These are phyloP conservation scores for Reticulascus tulasneorum DNA, from an alignment of 2,329 filamentous ascomycete genomes.

Conservation along the genomic window DNA sequence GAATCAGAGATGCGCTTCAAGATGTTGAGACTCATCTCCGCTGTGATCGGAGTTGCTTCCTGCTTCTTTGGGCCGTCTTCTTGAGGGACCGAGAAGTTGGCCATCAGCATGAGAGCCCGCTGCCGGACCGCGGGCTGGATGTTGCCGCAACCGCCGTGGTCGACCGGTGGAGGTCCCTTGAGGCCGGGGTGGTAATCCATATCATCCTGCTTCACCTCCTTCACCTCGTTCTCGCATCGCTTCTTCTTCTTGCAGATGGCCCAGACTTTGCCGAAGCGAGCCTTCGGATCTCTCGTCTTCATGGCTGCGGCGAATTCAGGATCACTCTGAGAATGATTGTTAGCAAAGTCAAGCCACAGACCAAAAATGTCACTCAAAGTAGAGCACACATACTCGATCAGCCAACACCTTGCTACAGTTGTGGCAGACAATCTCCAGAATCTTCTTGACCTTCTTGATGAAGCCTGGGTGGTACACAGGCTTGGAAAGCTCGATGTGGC, in stretches of 20 bases:
- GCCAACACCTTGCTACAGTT: conserved; percentile 97
- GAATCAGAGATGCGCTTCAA: conserved; percentile 79
- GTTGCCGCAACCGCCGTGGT: conserved; percentile 93
- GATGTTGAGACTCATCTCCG: conserved; percentile 79
- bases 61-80: conserved; percentile 69
- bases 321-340: conserved; percentile 67
- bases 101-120: conserved; percentile 78
- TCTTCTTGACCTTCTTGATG: conserved; percentile 98
- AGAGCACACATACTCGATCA: conserved; percentile 84
- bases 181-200: conserved; percentile 55
- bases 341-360: conserved; percentile 54
- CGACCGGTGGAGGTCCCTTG: conserved; percentile 52
- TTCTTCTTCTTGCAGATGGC: conserved; percentile 85
- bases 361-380: conserved; percentile 53
- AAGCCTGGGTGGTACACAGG: conserved; percentile 95
- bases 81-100: conserved; percentile 68
- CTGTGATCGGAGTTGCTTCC: conserved; percentile 78
- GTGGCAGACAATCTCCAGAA: conserved; percentile 97
- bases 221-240: conserved; percentile 76
- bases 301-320: conserved; percentile 79
- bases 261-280: conserved; percentile 91
- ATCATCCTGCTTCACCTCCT: conserved; percentile 64
- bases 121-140: conserved; percentile 83
- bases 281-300: conserved; percentile 84
- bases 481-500: conserved; percentile 95